Base-by-base conservation (phyloP, 495 filamentous ascomycete genomes). In the Aspergillus carlsbadensis region DNA sequence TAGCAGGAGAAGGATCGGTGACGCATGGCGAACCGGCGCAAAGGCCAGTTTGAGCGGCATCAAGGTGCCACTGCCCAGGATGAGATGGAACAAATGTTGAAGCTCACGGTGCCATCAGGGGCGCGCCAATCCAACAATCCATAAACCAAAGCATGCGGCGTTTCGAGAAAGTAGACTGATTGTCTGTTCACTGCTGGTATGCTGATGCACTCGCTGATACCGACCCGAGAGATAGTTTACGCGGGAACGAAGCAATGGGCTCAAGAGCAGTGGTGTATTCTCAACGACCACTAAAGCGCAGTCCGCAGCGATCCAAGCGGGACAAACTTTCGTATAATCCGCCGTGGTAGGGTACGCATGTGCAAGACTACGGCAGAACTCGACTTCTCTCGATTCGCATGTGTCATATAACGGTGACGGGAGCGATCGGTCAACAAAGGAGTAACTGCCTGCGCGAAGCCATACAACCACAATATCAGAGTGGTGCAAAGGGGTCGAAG, bases 151-250 rank as follows among this genome's bases (percentile, higher is more conserved):
- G 17, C 11, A 39, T 14, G 47, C 34, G 34, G 34, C 47, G 18
- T 39, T 22, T 33, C 22, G n/a, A 17, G 34, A 29, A 50, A 52
- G 36, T 39, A 17, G 33, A 37, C 13, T 52, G 59, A 35, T 43
- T 56, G 48, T 44, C 37, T 57, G 53, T 60, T 52, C 47, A 57
- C 65, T 75, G 67, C 67, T 75, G 56, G 66, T 66, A 74, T 77
- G 80, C 83, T 83, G 78, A 77, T 80, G 71, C 78, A 80, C 84
- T 86, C 83, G 82, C 81, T 83, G 78, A 79, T 77, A 75, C 73
- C 70, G 60, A 66, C 61, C 58, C 62, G 53, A 62, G 58, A 67
- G 53, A 62, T 45, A 50, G 59, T 55, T 52, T 39, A 26, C 20
- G 40, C 52, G 54, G 52, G 55, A 53, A 55, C 42, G 52, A 45